These are phyloP conservation scores for Petunia secreta DNA, from an alignment of 257 asterid genomes.

Conservation along the genomic window DNA sequence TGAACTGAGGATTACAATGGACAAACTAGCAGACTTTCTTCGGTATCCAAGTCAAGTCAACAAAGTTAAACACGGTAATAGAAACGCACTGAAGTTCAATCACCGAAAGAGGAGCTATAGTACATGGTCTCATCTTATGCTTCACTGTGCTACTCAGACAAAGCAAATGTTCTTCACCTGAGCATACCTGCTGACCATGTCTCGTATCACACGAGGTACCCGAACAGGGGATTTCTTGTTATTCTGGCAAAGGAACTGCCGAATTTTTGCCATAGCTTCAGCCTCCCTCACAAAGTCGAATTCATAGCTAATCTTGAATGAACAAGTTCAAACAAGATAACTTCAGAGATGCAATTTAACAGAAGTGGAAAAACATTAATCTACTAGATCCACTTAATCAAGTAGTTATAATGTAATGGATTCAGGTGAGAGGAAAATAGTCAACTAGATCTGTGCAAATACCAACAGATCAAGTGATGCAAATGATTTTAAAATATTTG, in stretches of 20 bases:
- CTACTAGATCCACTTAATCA: not conserved
- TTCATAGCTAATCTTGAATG: constrained; percentile 84
- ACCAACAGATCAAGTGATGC: constrained; percentile 19
- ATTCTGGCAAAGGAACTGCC: constrained; percentile 58
- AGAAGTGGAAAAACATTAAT: not conserved
- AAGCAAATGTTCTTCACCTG: constrained; percentile 25
- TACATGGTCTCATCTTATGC: not conserved
- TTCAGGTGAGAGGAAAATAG: not conserved
- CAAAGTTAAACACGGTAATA: not conserved
- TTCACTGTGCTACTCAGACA: not conserved
- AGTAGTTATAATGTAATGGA: not conserved
- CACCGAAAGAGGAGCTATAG: not conserved
- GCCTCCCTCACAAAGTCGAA: constrained; percentile 94
- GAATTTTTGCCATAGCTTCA: constrained; percentile 90
- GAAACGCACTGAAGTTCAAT: constrained; percentile 1
- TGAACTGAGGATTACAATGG: too few species aligned
- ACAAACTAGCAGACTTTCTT: too few species aligned
- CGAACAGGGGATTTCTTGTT: constrained; percentile 77
- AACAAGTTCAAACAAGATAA: constrained; percentile 29
- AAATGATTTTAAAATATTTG: constrained; percentile 6
- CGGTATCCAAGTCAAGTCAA: too few species aligned
- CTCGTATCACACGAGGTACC: constrained; percentile 70
- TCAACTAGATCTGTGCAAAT: not conserved
- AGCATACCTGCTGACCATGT: constrained; percentile 72
- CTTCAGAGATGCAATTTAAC: constrained; percentile 9